Conservation (phyloP, 176 grass and related monocot genomes). For the Olyra latifolia region DNA sequence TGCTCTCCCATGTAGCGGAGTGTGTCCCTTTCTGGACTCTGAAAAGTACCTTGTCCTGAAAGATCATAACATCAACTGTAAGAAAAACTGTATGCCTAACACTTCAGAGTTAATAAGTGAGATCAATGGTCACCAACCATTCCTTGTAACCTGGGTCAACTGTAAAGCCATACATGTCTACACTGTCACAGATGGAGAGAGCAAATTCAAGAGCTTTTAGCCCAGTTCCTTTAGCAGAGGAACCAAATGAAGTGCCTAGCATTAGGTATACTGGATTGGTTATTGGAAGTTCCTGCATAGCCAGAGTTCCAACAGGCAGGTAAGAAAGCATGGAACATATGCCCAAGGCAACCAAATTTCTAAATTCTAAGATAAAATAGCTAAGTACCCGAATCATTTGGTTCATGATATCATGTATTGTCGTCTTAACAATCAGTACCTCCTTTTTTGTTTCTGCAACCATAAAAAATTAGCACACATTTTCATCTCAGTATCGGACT, state of each 20-base stretch:
- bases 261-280: conserved; percentile 83
- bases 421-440: conserved; percentile 83
- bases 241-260: conserved; percentile 93
- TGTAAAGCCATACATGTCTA: conserved; percentile 99
- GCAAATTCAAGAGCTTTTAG: conserved; percentile 96
- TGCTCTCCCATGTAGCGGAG: conserved; percentile 88
- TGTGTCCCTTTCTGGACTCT: conserved; percentile 88
- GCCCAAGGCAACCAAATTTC: not conserved
- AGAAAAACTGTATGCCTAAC: conserved; percentile 21
- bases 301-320: conserved; percentile 6
- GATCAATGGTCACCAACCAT: conserved; percentile 50
- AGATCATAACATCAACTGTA: conserved; percentile 24
- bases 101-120: not conserved
- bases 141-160: conserved; percentile 99
- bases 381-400: conserved; percentile 82
- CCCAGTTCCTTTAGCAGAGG: conserved; percentile 98
- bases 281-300: conserved; percentile 85
- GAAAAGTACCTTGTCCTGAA: conserved; percentile 98
- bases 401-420: conserved; percentile 98
- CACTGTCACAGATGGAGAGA: conserved; percentile 83
- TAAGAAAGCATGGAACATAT: conserved; percentile 31
- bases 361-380: conserved; percentile 2
- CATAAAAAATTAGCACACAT: conserved; percentile 19
- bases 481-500: conserved; percentile 19
- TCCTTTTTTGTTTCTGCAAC: conserved; percentile 89